A percentile compares a stretch with the other conserved stretches of the same genome.
Conservation (phyloP, 805 yeast species). For the Torulaspora indica region DNA sequence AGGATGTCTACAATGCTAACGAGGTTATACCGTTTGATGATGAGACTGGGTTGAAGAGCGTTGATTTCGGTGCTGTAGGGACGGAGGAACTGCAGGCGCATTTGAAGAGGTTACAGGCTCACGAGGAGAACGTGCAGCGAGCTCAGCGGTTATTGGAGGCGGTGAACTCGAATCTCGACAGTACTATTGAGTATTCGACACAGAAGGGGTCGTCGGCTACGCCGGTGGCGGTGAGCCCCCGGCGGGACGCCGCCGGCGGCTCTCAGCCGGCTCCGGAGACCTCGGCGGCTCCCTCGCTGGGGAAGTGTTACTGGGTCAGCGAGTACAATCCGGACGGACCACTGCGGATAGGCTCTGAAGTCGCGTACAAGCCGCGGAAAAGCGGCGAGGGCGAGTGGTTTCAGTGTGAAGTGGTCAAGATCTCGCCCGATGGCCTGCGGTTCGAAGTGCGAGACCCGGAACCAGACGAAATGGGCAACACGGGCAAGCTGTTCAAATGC, state of each 20-base stretch:
- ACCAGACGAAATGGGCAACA: constrained; percentile 88
- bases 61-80: constrained; percentile 32
- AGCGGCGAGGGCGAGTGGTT: constrained; percentile 89
- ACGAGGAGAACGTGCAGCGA: constrained; percentile 54
- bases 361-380: constrained; percentile 74
- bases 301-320: constrained; percentile 47
- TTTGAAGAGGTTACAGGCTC: constrained; percentile 44
- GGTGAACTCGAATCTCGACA: constrained; percentile 44
- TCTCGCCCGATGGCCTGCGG: constrained; percentile 65
- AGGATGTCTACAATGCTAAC: constrained; percentile 61
- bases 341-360: constrained; percentile 66
- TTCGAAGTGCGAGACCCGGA: constrained; percentile 97
- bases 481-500: constrained; percentile 81
- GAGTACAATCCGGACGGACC: constrained; percentile 58
- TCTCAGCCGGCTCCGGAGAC: constrained; percentile 22
- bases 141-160: constrained; percentile 43
- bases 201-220: constrained; percentile 9
- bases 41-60: constrained; percentile 27
- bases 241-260: constrained; percentile 1
- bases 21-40: constrained; percentile 51
- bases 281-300: constrained; percentile 29
- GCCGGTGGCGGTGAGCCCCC: background rate
- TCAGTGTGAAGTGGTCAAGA: constrained; percentile 81
- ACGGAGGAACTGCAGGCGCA: constrained; percentile 41
- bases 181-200: constrained; percentile 35